Base-by-base conservation (phyloP, 2,329 filamentous ascomycete species). In the Biscogniauxia marginata region DNA sequence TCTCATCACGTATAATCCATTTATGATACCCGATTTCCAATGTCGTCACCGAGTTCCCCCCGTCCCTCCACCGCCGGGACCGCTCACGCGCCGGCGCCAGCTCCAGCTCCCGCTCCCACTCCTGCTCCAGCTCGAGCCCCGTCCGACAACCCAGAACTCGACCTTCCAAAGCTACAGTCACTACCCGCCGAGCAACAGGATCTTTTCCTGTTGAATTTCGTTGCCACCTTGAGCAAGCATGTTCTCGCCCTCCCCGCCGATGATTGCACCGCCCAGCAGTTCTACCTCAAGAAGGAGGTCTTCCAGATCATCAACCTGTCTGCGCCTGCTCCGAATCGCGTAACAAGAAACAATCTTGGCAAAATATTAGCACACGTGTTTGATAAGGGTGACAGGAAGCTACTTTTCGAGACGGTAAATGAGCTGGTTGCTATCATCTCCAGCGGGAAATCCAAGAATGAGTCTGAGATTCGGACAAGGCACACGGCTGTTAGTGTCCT, bases 101-200 rank as follows among this genome's bases (percentile, higher is more conserved):
- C 61, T 53, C 65, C 66, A 57, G 59, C 72, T 62, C 62, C 68
- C 49, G 65, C 67, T 54, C 64, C 67, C 53, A 57, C 63, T 57
- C 67, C 64, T 53, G 58, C 65, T 23, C 62, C 50, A 56, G 51
- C 62, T 20, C 61, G 57, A 55, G 59, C 59, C 13, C 59, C 73
- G 63, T 65, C 71, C 59, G 77, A 74, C 61, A 87, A 84, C 69
- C 88, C 87, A 50, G 90, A 96, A 79, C 89, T 99, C 72, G 93
- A 99, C 71, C 77, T 96, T 65, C 78, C 87, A 67, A 96, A 96
- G 80, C 86, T 99, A 49, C 89, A 96, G 74, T 83, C 90, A 52
- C 84, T 98, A 48, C 91, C 93, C 46, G 86, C 90, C 53, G 95
- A 99, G 76, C 95, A 99, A 73, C 95, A 99, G 75, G 93, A 97